Evolutionary conservation across 495 filamentous ascomycete genomes (phyloP), one percentile per base, ranked within the genome.

Genomic region (Penicillium subrubescens): DNA sequence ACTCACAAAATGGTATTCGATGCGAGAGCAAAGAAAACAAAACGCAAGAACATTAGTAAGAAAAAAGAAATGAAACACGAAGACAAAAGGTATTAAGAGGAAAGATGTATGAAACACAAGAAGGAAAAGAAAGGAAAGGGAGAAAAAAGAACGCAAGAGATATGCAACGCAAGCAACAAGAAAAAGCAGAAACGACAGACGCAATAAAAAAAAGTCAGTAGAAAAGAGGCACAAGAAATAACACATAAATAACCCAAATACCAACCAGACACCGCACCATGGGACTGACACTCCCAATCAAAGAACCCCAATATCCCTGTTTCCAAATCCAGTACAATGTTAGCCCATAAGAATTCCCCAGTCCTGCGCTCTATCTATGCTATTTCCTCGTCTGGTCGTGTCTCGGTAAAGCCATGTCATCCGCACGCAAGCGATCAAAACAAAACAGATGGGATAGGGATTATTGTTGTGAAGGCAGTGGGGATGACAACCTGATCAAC

Each of bases 341-440:
- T 67, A 64, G 46, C 61, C 66, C 64, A 64, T 57, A 61, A 63
- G 62, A 62, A 66, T 61, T 60, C 67, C 66, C 59, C 44, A 48
- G 34, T 68, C 61, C 73, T 51, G 62, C 67, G 67, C 68, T 75
- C 73, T 72, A 72, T 73, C 67, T 72, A 73, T 70, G 67, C 71
- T 68, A 66, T 70, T 65, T 72, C 68, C 66, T 67, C 67, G 65
- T 70, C 70, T 70, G 71, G 66, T 72, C 71, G 69, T 72, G 71
- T 72, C 71, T 72, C 69, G 69, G 64, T 69, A 72, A 63, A 61
- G 35, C 71, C 63, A 69, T 73, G 68, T 72, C 67, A 70, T 68
- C 65, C 68, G 63, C 65, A 64, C 44, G 61, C 60, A 67, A 70
- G 65, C 62, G 68, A 66, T 56, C 27, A 58, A 58, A 66, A 71